Conservation (phyloP, 371 early-diverging fungal species). For the Parasitella parasitica region DNA sequence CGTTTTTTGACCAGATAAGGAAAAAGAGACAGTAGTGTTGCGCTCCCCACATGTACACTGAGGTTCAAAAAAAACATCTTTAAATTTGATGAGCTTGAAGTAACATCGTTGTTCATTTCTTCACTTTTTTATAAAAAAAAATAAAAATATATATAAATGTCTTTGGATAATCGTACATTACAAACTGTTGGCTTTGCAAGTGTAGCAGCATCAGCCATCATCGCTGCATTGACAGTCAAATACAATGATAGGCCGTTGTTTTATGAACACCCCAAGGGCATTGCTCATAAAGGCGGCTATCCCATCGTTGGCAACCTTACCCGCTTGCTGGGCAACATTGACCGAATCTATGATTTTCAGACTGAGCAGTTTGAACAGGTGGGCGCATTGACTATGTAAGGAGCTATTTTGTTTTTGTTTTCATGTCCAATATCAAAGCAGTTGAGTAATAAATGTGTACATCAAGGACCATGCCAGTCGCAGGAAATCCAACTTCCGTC, state of each 20-base stretch:
- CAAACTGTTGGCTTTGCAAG: conserved; percentile 10
- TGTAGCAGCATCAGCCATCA: conserved; percentile 7
- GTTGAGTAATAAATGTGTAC: neutral
- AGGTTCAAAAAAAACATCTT: neutral
- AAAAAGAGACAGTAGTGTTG: neutral
- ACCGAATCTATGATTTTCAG: conserved; percentile 21
- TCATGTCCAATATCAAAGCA: too few relatives aligned
- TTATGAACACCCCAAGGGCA: conserved; percentile 32
- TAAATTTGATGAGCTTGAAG: neutral
- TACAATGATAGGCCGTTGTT: conserved; percentile 40
- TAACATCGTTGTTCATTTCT: neutral
- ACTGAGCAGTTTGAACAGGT: conserved; percentile 5
- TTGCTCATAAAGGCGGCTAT: conserved; percentile 23
- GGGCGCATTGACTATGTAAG: conserved; percentile 26
- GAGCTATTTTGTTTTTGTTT: neutral
- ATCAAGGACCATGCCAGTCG: conserved; percentile 22
- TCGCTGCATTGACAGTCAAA: conserved; percentile 24
- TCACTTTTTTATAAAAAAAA: neutral
- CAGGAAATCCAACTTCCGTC: conserved; percentile 32
- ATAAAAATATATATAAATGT: neutral
- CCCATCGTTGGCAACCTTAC: conserved; percentile 33
- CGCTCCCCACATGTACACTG: neutral
- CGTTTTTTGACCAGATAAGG: neutral
- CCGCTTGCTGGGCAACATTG: conserved; percentile 19
- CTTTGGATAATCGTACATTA: conserved; percentile 1